Percentiles rank a stretch among this genome's conserved stretches.
These are phyloP conservation scores for Blastobotrys niveus DNA, from an alignment of 1,139 yeast species.

Conservation along the genomic window DNA sequence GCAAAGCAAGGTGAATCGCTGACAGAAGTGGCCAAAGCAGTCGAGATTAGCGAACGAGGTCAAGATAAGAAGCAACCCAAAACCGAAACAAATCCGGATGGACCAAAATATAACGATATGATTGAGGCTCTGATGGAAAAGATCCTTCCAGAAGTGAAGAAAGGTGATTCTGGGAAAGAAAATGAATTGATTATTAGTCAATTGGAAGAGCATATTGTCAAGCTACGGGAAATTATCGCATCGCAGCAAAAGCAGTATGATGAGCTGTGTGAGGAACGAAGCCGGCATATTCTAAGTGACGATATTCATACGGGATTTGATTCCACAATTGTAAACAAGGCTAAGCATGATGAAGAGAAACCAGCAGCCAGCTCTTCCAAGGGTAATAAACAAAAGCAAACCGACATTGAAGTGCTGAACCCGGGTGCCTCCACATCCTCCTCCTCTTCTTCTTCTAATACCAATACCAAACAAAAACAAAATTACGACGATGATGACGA, in stretches of 20 bases:
- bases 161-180: slow-evolving; percentile 48
- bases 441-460: slow-evolving; percentile 8
- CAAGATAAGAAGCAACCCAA: slow-evolving; percentile 28
- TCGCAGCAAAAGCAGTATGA: slow-evolving; percentile 66
- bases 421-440: slow-evolving; percentile 19
- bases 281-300: slow-evolving; percentile 74
- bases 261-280: slow-evolving; percentile 64
- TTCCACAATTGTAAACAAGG: slow-evolving; percentile 68
- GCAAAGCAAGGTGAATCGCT: slow-evolving; percentile 20
- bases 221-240: slow-evolving; percentile 36
- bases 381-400: slow-evolving; percentile 17
- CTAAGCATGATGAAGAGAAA: slow-evolving; percentile 25
- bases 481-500: slow-evolving; percentile 26
- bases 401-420: slow-evolving; percentile 37
- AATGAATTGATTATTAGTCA: slow-evolving; percentile 21
- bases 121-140: slow-evolving; percentile 80
- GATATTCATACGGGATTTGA: slow-evolving; percentile 95
- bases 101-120: slow-evolving; percentile 88
- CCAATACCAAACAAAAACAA: background rate
- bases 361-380: slow-evolving; percentile 10
- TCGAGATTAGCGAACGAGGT: slow-evolving; percentile 26
- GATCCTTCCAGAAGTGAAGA: slow-evolving; percentile 51
- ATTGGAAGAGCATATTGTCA: slow-evolving; percentile 33
- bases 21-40: slow-evolving; percentile 36
- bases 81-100: slow-evolving; percentile 49